A percentile compares a stretch with the other conserved stretches of the same genome.
Evolutionary conservation across 1,284 basidiomycete species (phyloP).

Genomic region (Bondarzewia mesenterica): DNA sequence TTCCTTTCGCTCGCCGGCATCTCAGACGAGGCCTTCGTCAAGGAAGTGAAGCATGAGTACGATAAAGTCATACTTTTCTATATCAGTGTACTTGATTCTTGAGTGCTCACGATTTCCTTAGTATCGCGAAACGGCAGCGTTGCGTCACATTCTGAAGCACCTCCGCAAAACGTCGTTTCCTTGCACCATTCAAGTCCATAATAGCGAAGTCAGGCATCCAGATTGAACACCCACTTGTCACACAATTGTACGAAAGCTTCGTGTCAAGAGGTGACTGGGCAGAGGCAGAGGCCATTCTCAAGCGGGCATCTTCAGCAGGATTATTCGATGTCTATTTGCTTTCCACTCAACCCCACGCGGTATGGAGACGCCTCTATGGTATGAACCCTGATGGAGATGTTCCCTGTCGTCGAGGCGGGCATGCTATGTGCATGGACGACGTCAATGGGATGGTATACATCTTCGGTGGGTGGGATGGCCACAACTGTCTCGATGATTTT

Average conservation of each 20-base stretch:
- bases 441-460: constrained; percentile 61
- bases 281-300: constrained; percentile 47
- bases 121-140: constrained; percentile 57
- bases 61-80: constrained; percentile 48
- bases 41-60: constrained; percentile 39
- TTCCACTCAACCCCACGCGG: constrained; percentile 44
- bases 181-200: constrained; percentile 59
- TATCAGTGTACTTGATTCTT: neutral
- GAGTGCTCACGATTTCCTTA: constrained; percentile 20
- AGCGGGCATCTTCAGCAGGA: constrained; percentile 38
- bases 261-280: constrained; percentile 64
- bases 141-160: constrained; percentile 72
- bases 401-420: constrained; percentile 64
- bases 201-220: constrained; percentile 46
- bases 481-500: constrained; percentile 68
- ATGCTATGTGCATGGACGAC: constrained; percentile 76
- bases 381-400: constrained; percentile 54
- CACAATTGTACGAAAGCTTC: constrained; percentile 54
- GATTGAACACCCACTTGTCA: constrained; percentile 67
- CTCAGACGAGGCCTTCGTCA: constrained; percentile 44
- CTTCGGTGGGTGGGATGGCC: constrained; percentile 77
- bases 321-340: constrained; percentile 55
- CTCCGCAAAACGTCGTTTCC: constrained; percentile 68
- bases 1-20: constrained; percentile 56
- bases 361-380: constrained; percentile 50